Evolutionary conservation across 768 basidiomycete genomes (phyloP), one percentile per base, ranked within the genome.

Genomic region (Serendipita vermifera): DNA sequence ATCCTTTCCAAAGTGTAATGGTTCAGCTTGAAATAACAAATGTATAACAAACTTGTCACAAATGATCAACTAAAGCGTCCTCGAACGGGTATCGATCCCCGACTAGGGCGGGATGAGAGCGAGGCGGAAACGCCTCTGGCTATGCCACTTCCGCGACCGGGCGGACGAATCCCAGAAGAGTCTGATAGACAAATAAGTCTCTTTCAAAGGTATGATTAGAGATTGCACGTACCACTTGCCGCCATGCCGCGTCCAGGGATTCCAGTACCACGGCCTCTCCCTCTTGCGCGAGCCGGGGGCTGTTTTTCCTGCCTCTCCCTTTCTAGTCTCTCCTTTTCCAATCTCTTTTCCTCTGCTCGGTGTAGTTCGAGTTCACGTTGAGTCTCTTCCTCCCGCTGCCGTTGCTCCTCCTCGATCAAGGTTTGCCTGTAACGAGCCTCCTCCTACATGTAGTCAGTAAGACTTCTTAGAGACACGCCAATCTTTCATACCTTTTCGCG

Each of bases 1-100:
- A 64, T 51, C 62, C 56, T 43, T 63, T 22, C 46, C 17, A 31
- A 51, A 9, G 24, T 31, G 11, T 51, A 29, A n/a, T n/a, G n/a
- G n/a, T n/a, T n/a, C n/a, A n/a, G n/a, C n/a, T n/a, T n/a, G n/a
- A n/a, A n/a, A n/a, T n/a, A n/a, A n/a, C n/a, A n/a, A n/a, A n/a
- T n/a, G n/a, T n/a, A n/a, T n/a, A n/a, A n/a, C n/a, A n/a, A n/a
- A n/a, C n/a, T n/a, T n/a, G n/a, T n/a, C n/a, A n/a, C n/a, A n/a
- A n/a, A n/a, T n/a, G n/a, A n/a, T n/a, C n/a, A n/a, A n/a, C n/a
- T n/a, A n/a, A n/a, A n/a, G n/a, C n/a, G n/a, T n/a, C n/a, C n/a
- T n/a, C n/a, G n/a, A n/a, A n/a, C n/a, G n/a, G n/a, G n/a, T n/a
- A n/a, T n/a, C n/a, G n/a, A n/a, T n/a, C n/a, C n/a, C n/a, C n/a